Conservation (phyloP, 495 filamentous ascomycete genomes). For the Aspergillus sclerotioniger region DNA sequence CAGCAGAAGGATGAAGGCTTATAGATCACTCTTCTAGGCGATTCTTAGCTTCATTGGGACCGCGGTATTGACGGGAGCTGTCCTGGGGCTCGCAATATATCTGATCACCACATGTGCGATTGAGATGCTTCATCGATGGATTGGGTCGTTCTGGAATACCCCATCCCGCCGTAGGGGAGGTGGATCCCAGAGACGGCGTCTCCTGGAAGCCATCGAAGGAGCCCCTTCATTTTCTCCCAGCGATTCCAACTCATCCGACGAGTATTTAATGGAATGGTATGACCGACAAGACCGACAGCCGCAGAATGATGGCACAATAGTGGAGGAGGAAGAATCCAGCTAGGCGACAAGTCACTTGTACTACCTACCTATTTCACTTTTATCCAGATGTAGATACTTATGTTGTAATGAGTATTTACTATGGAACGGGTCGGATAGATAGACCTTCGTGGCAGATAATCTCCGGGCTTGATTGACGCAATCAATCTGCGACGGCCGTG, state of each 20-base stretch:
- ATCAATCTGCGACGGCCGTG: constrained; percentile 1
- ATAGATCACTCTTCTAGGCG: constrained; percentile 45
- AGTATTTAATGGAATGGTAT: constrained; percentile 37
- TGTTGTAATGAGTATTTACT: neutral
- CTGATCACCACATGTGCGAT: constrained; percentile 24
- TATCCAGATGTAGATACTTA: too few relatives aligned
- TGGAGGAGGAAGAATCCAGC: constrained; percentile 61
- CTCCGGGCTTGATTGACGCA: neutral
- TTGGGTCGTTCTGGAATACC: neutral
- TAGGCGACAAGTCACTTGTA: constrained; percentile 11
- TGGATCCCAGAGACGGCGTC: constrained; percentile 7
- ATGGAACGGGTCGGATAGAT: neutral
- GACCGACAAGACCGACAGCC: constrained; percentile 25
- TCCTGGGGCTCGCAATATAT: constrained; percentile 50
- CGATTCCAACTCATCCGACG: constrained; percentile 16
- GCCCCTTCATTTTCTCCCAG: constrained; percentile 3
- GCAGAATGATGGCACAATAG: constrained; percentile 49
- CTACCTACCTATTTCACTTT: too few relatives aligned
- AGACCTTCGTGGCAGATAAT: neutral
- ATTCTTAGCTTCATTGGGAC: constrained; percentile 63
- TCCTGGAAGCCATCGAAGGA: constrained; percentile 2
- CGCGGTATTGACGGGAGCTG: constrained; percentile 55
- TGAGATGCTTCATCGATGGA: constrained; percentile 9
- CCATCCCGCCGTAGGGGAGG: neutral
- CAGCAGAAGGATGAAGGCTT: constrained; percentile 19